Percentiles rank a stretch among this genome's conserved stretches.
phyloP scores from a whole-genome alignment of 371 early-diverging fungal genomes.

The Umbelopsis sp. region DNA sequence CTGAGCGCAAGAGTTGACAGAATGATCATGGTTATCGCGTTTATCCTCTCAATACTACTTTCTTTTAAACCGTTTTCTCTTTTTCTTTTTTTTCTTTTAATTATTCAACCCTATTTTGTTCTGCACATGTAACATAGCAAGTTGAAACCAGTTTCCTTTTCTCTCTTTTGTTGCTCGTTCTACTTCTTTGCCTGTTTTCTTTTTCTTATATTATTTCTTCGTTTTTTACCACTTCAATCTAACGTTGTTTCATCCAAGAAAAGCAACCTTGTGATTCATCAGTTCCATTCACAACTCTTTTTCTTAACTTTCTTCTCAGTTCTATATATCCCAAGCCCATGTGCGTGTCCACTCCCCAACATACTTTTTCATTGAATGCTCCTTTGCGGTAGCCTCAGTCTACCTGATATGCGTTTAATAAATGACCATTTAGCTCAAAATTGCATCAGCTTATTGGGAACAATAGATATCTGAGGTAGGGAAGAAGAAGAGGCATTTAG shows the following conservation, averaged over 20 bases:
- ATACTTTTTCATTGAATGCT: not conserved
- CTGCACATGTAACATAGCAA: constrained; percentile 7
- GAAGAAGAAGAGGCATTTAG: too few relatives aligned
- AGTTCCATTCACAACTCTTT: constrained; percentile 8
- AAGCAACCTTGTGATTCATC: constrained; percentile 18
- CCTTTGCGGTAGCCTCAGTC: too few relatives aligned
- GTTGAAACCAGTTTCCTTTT: constrained; percentile 3
- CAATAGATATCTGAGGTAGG: too few relatives aligned
- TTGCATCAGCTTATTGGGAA: too few relatives aligned
- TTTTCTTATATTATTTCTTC: constrained; percentile 13
- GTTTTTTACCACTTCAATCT: constrained; percentile 5
- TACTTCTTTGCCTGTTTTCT: constrained; percentile 4
- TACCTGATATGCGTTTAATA: too few relatives aligned
- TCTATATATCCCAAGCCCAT: constrained; percentile 19
- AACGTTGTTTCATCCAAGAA: constrained; percentile 16
- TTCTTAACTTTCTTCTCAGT: constrained; percentile 11
- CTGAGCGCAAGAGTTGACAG: constrained; percentile 6
- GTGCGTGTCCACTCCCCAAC: constrained; percentile 15
- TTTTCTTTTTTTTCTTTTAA: constrained; percentile 9
- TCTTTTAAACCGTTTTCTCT: constrained; percentile 9
- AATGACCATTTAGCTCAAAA: too few relatives aligned
- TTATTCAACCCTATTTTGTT: constrained; percentile 12
- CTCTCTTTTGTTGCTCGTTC: constrained; percentile 2
- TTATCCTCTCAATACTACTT: not conserved
- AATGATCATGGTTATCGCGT: constrained; percentile 12